phyloP scores from a whole-genome alignment of 2,329 filamentous ascomycete species.

The Fusarium sp. region DNA sequence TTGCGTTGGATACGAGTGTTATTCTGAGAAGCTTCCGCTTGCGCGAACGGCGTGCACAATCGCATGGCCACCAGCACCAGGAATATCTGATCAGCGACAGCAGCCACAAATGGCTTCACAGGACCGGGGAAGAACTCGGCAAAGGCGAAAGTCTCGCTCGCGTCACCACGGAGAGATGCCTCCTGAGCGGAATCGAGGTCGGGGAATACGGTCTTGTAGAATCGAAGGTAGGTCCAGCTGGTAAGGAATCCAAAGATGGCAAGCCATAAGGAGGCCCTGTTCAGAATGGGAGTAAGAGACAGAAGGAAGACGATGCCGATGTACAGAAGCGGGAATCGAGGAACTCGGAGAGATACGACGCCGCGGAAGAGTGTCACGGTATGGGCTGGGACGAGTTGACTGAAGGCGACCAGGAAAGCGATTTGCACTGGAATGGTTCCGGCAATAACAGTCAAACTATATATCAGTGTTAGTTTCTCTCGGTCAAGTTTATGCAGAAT shows the following conservation, averaged over 20 bases:
- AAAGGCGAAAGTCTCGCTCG: constrained; percentile 96
- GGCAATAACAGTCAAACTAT: constrained; percentile 81
- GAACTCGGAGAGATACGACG: constrained; percentile 87
- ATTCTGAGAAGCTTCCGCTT: constrained; percentile 80
- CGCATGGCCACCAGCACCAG: constrained; percentile 77
- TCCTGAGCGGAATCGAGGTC: constrained; percentile 73
- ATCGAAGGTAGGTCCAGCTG: constrained; percentile 95
- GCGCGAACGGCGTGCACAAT: constrained; percentile 86
- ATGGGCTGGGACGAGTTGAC: constrained; percentile 96
- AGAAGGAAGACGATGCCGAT: constrained; percentile 77
- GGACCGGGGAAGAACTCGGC: constrained; percentile 93
- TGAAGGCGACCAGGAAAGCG: constrained; percentile 94
- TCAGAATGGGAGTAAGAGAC: constrained; percentile 66
- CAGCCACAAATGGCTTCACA: constrained; percentile 79
- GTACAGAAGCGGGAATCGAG: constrained; percentile 76
- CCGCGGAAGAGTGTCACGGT: constrained; percentile 94
- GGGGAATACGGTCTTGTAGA: constrained; percentile 83
- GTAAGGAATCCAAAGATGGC: constrained; percentile 84
- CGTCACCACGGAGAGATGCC: constrained; percentile 81
- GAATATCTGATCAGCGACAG: constrained; percentile 76
- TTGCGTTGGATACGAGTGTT: constrained; percentile 65
- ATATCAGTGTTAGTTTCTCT: constrained; percentile 10
- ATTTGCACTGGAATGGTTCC: constrained; percentile 92
- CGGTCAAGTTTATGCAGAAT: background rate
- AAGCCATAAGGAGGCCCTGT: constrained; percentile 82